A percentile compares a stretch with the other conserved stretches of the same genome.
Conservation (phyloP, 768 basidiomycete species). For the Auriscalpium orientale region DNA sequence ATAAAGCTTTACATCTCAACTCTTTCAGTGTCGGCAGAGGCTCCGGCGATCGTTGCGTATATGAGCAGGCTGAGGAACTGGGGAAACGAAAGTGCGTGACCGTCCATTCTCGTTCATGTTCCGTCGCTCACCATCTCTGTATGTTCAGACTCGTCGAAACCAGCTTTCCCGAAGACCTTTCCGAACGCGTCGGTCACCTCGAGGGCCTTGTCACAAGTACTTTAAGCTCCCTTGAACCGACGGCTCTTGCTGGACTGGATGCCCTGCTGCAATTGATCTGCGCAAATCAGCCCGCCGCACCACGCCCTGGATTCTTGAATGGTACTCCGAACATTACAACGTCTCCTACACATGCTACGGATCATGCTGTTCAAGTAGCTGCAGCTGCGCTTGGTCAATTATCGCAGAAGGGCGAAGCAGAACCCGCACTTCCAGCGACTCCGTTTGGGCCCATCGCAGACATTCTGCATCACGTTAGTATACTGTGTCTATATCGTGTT, state of each 20-base stretch:
- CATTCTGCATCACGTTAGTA: background rate
- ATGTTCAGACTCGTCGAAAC: slow-evolving; percentile 1
- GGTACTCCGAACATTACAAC: no score
- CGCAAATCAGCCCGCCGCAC: background rate
- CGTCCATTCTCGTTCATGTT: no score
- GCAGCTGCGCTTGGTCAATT: slow-evolving; percentile 14
- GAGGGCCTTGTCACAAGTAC: slow-evolving; percentile 1
- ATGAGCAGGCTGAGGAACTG: slow-evolving; percentile 12
- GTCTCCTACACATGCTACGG: background rate
- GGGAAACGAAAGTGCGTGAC: slow-evolving; percentile 8
- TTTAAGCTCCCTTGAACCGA: slow-evolving; percentile 4
- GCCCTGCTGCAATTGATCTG: slow-evolving; percentile 15
- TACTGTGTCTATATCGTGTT: no score
- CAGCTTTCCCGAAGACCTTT: background rate
- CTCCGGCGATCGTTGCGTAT: slow-evolving; percentile 10
- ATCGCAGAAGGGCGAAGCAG: slow-evolving; percentile 5
- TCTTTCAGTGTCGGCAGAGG: slow-evolving; percentile 14
- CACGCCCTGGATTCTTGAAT: background rate
- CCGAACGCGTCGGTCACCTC: slow-evolving; percentile 1
- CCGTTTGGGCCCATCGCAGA: slow-evolving; percentile 2
- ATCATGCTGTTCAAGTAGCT: slow-evolving; percentile 12
- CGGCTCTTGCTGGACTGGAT: slow-evolving; percentile 13
- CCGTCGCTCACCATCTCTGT: no score
- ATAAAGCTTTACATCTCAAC: background rate
- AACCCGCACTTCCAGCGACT: background rate